Base-by-base conservation (phyloP, 164 flowering plant genomes). In the Liriodendron chinense region DNA sequence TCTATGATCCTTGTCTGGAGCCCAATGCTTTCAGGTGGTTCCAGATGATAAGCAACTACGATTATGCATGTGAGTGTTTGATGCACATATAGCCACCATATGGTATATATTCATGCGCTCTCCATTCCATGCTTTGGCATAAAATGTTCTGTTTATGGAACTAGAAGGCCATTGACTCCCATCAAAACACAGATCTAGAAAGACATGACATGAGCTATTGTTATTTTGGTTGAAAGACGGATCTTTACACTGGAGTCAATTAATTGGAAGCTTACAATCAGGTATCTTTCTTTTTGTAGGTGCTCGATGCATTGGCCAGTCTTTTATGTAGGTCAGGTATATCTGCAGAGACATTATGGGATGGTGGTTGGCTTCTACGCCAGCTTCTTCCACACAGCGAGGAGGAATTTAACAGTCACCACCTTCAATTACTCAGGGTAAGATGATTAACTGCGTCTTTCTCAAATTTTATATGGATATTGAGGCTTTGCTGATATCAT, bases 331-430 rank as follows among this genome's bases (percentile, higher is more conserved):
- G 99, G 72, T 84, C 95, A 78, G 84, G 86, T 81, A 81, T 94
- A 75, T 91, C 98, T 74, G 95, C 97, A 13, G 99, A 91, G 82
- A 87, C 97, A 67, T 80, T 96, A 80, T 96, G 98, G 98, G 86
- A 87, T 80, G 98, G 97, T 81, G 98, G 98, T 78, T 96, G 99
- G 98, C 96, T 94, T 80, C 83, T 96, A 80, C 97, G 96, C 14
- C 99, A 96, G 88, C 84, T 96, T 78, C 91, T 96, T 79, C 98
- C 98, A 67, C 88, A 91, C 70, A 87, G 94, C 68, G 90, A 89
- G 82, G 83, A 89, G 2, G 98, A 91, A 81, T 90, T 96, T 78
- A 90, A 85, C 72, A 82, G 85, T 53, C 82, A 85, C 74, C 97
- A 90, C 85, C 90, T 85, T 71, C 70, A 85, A 77, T 75, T 87